Base-by-base conservation (phyloP, 2,329 filamentous ascomycete genomes). In the Aureobasidium uvarum region DNA sequence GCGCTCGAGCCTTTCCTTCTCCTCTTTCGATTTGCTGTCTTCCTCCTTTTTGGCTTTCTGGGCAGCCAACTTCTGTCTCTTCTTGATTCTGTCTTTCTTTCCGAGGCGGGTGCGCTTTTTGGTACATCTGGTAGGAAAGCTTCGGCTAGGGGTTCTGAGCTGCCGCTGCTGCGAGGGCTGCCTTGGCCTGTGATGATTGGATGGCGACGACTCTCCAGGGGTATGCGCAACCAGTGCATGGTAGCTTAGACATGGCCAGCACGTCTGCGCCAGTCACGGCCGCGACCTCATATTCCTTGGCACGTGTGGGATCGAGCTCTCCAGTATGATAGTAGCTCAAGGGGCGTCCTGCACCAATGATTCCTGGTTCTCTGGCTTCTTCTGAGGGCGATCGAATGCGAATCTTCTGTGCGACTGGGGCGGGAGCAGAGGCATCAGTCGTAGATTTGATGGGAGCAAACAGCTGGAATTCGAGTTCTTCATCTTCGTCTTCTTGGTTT, bases 51-150 rank as follows among this genome's bases (percentile, higher is more conserved):
- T 68, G 2, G 67, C 68, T 46, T 68, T 70, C 1, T 52, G 59
- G 33, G 66, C 68, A 7, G 68, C 70, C 23, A 70, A 50, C 65
- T 72, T 74, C n/a, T 52, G 33, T n/a, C 64, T 50, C 46, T 62
- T 66, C 55, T 70, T 71, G 39, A 76, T 70, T 2, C 74, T 70
- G 31, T 68, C 64, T 54, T 74, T 73, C 66, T 76, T 76, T 48
- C 73, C 73, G 10, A 71, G 68, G 7, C 74, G 67, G 25, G 59
- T 73, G 16, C 72, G 72, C 52, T 71, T 75, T 60, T 59, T 38
- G 58, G 41, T 38, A 50, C 55, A 28, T 67, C 48, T 14, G 65
- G 51, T 5, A 66, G 23, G 23, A 66, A 63, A 10, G 39, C 59
- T 50, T 60, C 48, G 3, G 55, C 28, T 16, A 18, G 2, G 64